Conservation (phyloP, 495 filamentous ascomycete species). For the Monascus purpureus region DNA sequence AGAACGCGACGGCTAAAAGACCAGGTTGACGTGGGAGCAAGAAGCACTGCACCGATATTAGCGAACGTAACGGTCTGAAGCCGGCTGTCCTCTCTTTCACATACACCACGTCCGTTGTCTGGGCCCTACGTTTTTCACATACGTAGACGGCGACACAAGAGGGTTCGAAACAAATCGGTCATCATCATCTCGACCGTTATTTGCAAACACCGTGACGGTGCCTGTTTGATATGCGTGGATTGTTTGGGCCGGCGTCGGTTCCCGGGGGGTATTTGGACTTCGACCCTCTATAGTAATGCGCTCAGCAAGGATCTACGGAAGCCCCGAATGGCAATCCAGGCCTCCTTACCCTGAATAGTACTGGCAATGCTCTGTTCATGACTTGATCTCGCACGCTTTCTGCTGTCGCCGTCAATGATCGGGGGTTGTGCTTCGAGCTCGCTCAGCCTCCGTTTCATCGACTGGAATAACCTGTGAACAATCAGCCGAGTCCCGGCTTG, state of each 20-base stretch:
- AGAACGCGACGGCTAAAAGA: slow-evolving; percentile 19
- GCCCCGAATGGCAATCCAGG: not conserved
- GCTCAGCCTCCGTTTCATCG: slow-evolving; percentile 10
- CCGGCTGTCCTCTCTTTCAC: not conserved
- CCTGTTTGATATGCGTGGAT: not conserved
- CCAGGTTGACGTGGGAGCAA: slow-evolving; percentile 25
- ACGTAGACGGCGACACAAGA: slow-evolving; percentile 7
- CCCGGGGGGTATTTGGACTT: slow-evolving; percentile 1
- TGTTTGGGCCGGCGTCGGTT: slow-evolving; percentile 2
- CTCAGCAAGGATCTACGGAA: not conserved
- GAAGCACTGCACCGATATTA: slow-evolving; percentile 8
- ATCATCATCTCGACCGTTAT: slow-evolving; percentile 1
- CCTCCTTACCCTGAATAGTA: not conserved
- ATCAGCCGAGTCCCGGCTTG: not conserved
- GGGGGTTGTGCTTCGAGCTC: slow-evolving; percentile 4
- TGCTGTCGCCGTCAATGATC: not conserved
- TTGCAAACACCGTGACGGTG: not conserved
- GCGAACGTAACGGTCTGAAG: not conserved
- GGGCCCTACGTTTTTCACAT: slow-evolving; percentile 7
- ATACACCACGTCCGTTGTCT: slow-evolving; percentile 8
- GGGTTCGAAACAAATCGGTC: slow-evolving; percentile 12
- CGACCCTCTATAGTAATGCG: not conserved
- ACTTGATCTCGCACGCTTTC: not conserved
- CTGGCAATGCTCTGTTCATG: not conserved
- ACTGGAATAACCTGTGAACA: slow-evolving; percentile 6